Base-by-base conservation (phyloP, 1,284 basidiomycete genomes). In the Takashimella tepidaria region DNA sequence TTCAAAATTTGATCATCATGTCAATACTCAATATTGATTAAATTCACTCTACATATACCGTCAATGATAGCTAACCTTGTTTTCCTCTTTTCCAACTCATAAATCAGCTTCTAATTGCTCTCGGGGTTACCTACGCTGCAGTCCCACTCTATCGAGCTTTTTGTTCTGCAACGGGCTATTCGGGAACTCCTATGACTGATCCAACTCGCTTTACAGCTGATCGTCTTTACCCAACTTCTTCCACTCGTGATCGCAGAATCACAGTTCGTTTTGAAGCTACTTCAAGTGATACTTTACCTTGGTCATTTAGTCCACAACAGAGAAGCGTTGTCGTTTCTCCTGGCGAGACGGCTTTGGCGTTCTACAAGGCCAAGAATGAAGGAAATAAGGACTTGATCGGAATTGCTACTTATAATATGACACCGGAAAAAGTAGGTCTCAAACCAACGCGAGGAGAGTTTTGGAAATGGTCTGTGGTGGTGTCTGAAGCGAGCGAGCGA, bases 131-230 rank as follows among this genome's bases (percentile, higher is more conserved):
- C 6, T 98, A 98, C 73, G 95, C 96, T 19, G 90, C 96, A 26
- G 96, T 98, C 1, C 96, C 96, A 0, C 81, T 97, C 4, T 99
- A 98, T 76, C 86, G 96, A 48, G 92, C 92, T 69, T 99, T 98
- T 79, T 99, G 96, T 73, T 88, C 92, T 2, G 91, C 92, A 2
- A 99, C 96, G 1, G 96, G 96, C 1, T 99, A 95, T 70, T 89
- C 87, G 10, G 96, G 96, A 2, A 95, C 92, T 21, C 96, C 96
- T 2, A 86, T 90, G 51, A 89, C 92, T 42, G 89, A 87, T 50
- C 85, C 83, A 45, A 84, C 84, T 45, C 84, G 85, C 37, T 95
- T 90, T 69, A 83, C 86, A 51, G 81, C 92, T 0, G 86, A 88
- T 49, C 82, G 91, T 21, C 82, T 95, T 6, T 86, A 92, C 20